Percentiles rank a stretch among this genome's conserved stretches.
These are phyloP conservation scores for Sarocladium oryzae DNA, from an alignment of 2,329 filamentous ascomycete genomes.

Conservation along the genomic window DNA sequence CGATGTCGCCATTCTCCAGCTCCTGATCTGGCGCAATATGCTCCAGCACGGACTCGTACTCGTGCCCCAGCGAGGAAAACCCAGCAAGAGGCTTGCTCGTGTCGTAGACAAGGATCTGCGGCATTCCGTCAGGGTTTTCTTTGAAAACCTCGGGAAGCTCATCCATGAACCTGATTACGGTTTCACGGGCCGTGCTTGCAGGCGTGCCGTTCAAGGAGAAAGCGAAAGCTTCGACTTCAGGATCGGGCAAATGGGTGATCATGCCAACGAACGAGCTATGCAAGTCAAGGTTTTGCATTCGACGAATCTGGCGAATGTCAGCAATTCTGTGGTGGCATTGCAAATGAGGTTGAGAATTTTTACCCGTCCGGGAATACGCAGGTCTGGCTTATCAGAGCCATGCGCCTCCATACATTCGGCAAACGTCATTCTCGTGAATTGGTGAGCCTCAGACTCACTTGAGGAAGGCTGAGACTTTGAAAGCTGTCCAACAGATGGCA, in stretches of 20 bases:
- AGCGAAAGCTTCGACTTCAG: conserved; percentile 69
- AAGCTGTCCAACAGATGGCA: conserved; percentile 21
- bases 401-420: conserved; percentile 63
- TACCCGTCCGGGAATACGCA: conserved; percentile 65
- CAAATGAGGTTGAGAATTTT: too few species aligned
- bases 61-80: conserved; percentile 64
- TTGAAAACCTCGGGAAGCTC: conserved; percentile 51
- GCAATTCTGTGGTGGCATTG: neutral
- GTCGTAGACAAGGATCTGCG: conserved; percentile 73
- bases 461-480: neutral
- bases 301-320: conserved; percentile 46
- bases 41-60: conserved; percentile 53
- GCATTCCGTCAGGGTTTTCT: conserved; percentile 68
- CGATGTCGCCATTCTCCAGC: conserved; percentile 58
- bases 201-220: conserved; percentile 51
- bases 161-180: conserved; percentile 67
- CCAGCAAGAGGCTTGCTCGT: conserved; percentile 67
- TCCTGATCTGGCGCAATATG: conserved; percentile 33
- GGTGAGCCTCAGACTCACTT: conserved; percentile 21
- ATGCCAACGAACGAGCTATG: conserved; percentile 64
- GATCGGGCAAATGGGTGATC: conserved; percentile 62
- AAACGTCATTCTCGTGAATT: conserved; percentile 29
- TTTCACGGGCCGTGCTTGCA: conserved; percentile 47
- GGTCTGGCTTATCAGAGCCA: conserved; percentile 88
- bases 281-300: conserved; percentile 51